A percentile compares a stretch with the other conserved stretches of the same genome.
Conservation (phyloP, 2,329 filamentous ascomycete genomes). For the Neurospora sp. region DNA sequence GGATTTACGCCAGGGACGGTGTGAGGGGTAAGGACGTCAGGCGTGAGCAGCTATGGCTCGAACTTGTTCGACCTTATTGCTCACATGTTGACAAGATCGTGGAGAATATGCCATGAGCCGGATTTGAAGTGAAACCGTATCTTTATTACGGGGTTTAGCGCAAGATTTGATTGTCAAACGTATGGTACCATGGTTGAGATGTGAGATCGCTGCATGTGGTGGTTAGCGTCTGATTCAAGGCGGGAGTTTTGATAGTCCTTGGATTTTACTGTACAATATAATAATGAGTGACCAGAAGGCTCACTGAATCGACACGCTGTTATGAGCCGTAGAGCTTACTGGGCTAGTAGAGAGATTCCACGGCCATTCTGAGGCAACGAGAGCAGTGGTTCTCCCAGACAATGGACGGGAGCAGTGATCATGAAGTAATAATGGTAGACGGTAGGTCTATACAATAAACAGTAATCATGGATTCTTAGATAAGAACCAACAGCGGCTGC, state of each 20-base stretch:
- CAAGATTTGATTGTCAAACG: background rate
- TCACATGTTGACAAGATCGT: background rate
- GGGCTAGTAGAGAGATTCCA: background rate
- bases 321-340: background rate
- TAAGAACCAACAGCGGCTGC: background rate
- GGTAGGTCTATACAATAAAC: background rate
- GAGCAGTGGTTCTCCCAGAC: background rate
- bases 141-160: background rate
- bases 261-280: background rate
- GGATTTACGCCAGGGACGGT: background rate
- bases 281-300: background rate
- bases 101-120: background rate
- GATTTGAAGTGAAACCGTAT: background rate
- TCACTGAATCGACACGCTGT: background rate
- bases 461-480: background rate
- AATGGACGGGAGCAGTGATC: background rate
- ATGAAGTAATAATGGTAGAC: background rate
- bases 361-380: background rate
- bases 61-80: background rate
- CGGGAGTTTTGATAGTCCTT: background rate
- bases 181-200: background rate
- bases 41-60: background rate
- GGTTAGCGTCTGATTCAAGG: background rate
- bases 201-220: background rate
- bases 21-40: background rate